phyloP scores from a whole-genome alignment of 441 rosid species.

The Rhodomyrtus psidioides region DNA sequence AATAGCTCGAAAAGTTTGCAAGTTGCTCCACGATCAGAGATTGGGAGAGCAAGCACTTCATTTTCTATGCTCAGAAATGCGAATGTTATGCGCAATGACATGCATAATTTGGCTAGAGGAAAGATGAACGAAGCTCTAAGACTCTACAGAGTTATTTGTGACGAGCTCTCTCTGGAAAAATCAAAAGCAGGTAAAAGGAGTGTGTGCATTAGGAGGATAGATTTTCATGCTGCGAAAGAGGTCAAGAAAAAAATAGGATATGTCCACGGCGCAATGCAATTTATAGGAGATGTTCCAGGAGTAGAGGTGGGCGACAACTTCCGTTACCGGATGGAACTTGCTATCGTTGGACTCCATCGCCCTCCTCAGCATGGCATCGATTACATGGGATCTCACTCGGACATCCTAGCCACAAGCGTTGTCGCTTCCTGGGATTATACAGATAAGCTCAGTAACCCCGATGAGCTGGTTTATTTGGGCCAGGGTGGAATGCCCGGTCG shows the following conservation, averaged over 20 bases:
- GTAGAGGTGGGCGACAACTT: constrained; percentile 13
- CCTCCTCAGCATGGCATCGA: constrained; percentile 4
- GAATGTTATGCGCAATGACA: not conserved
- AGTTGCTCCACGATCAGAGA: not conserved
- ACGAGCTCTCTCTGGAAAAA: not conserved
- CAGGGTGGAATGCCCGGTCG: constrained; percentile 4
- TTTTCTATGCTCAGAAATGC: not conserved
- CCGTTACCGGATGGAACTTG: constrained; percentile 3
- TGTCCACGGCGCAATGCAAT: not conserved
- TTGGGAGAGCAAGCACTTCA: not conserved
- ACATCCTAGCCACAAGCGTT: constrained; percentile 1
- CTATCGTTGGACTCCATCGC: not conserved
- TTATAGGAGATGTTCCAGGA: constrained; percentile 9
- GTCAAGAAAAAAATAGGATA: not conserved
- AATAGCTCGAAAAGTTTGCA: not conserved
- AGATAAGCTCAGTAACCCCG: not conserved
- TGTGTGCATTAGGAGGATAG: not conserved
- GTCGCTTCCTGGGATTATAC: constrained; percentile 2
- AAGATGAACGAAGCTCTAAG: not conserved
- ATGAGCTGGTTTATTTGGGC: constrained; percentile 3
- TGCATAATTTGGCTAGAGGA: not conserved
- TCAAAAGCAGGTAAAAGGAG: not conserved
- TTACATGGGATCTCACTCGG: not conserved
- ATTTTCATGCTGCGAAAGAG: not conserved
- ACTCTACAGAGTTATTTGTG: not conserved